A percentile compares a stretch with the other conserved stretches of the same genome.
These are phyloP conservation scores for Naganishia sp. DNA, from an alignment of 1,284 basidiomycete genomes.

Conservation along the genomic window DNA sequence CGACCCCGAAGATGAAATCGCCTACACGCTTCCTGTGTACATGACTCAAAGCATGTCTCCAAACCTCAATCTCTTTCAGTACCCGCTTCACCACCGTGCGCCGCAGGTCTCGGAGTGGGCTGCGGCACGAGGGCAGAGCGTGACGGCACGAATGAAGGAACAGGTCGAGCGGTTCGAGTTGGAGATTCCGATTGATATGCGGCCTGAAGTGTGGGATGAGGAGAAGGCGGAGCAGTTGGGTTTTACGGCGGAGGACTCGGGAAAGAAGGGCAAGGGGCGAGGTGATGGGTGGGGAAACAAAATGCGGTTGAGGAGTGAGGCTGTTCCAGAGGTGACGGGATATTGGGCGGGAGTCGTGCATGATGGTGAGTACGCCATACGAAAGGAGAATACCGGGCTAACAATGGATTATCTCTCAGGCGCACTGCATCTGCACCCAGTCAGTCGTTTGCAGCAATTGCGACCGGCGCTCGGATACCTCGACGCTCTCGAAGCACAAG, in stretches of 20 bases:
- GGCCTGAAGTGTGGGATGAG: slow-evolving; percentile 48
- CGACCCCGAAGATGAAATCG: slow-evolving; percentile 42
- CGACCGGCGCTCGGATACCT: slow-evolving; percentile 49
- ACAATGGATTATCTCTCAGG: slow-evolving; percentile 36
- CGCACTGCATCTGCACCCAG: slow-evolving; percentile 50
- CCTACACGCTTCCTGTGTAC: slow-evolving; percentile 49
- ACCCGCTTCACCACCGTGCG: slow-evolving; percentile 46
- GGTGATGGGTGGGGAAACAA: slow-evolving; percentile 50
- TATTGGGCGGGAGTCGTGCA: slow-evolving; percentile 49
- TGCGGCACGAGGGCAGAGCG: slow-evolving; percentile 44
- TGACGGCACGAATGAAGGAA: slow-evolving; percentile 51
- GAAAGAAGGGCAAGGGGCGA: slow-evolving; percentile 39
- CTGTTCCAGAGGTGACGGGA: slow-evolving; percentile 41
- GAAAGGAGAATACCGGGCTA: background rate
- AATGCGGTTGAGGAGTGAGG: slow-evolving; percentile 47
- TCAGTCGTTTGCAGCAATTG: slow-evolving; percentile 47
- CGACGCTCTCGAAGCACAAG: slow-evolving; percentile 42
- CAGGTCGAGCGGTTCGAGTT: slow-evolving; percentile 47
- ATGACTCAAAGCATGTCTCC: slow-evolving; percentile 43
- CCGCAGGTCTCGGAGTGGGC: slow-evolving; percentile 47
- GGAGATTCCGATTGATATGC: slow-evolving; percentile 51
- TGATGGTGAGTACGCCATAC: slow-evolving; percentile 42
- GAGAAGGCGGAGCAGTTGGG: slow-evolving; percentile 49
- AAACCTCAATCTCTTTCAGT: slow-evolving; percentile 49
- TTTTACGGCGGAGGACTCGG: slow-evolving; percentile 37